Conservation (phyloP, 805 yeast genomes). For the Jamesozyma spencerorum region DNA sequence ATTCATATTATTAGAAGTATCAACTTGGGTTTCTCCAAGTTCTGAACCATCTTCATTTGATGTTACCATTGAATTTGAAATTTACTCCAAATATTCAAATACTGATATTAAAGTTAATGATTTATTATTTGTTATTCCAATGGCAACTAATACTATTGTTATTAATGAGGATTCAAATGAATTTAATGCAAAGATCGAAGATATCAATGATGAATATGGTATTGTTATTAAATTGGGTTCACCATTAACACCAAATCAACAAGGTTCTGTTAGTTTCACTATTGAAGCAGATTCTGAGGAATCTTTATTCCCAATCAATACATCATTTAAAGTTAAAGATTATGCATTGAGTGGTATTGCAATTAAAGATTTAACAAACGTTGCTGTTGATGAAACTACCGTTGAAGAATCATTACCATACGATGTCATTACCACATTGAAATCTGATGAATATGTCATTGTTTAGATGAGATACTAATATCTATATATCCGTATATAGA, state of each 20-base stretch:
- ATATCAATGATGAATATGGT: conserved; percentile 55
- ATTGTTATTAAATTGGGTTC: conserved; percentile 53
- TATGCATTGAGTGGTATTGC: conserved; percentile 50
- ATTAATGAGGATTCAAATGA: conserved; percentile 42
- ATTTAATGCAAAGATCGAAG: conserved; percentile 45
- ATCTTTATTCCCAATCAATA: conserved; percentile 77
- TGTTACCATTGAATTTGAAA: conserved; percentile 84
- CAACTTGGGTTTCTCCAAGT: conserved; percentile 64
- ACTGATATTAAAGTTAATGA: conserved; percentile 32
- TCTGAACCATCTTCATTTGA: conserved; percentile 50
- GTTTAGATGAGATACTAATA: conserved; percentile 23
- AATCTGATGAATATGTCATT: conserved; percentile 51
- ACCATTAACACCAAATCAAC: conserved; percentile 39
- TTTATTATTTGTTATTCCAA: conserved; percentile 52
- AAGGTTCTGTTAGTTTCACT: conserved; percentile 72
- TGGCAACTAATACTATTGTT: conserved; percentile 46
- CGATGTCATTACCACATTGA: conserved; percentile 49
- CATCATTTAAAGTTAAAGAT: conserved; percentile 42
- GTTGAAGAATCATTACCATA: conserved; percentile 51
- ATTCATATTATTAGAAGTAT: conserved; percentile 57
- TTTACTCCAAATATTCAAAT: conserved; percentile 36
- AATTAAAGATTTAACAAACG: conserved; percentile 47
- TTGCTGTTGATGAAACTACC: conserved; percentile 27
- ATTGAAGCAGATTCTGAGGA: conserved; percentile 74
- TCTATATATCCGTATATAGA: neutral